phyloP scores from a whole-genome alignment of 768 basidiomycete species.

The Pisolithus microcarpus region DNA sequence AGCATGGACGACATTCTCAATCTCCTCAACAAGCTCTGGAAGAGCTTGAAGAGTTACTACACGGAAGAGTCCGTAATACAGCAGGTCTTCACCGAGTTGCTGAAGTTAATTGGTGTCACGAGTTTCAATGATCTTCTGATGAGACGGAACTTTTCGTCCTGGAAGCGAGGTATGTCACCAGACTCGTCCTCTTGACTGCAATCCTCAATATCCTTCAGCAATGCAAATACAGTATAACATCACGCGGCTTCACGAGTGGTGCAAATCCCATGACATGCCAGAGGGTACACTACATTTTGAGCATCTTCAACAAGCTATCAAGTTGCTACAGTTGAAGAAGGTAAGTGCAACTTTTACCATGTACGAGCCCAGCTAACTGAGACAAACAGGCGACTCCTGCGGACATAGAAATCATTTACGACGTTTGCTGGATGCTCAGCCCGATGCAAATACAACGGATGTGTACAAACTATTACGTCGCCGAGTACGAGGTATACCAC shows the following conservation, averaged over 20 bases:
- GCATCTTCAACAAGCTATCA: conserved; percentile 99
- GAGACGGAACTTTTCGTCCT: conserved; percentile 98
- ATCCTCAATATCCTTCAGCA: conserved; percentile 41
- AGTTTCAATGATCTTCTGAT: conserved; percentile 98
- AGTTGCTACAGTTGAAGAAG: conserved; percentile 96
- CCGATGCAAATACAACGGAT: conserved; percentile 99
- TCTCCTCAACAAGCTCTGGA: conserved; percentile 96
- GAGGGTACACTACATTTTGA: conserved; percentile 96
- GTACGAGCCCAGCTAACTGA: conserved; percentile 7
- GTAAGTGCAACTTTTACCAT: conserved; percentile 30
- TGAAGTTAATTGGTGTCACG: conserved; percentile 92
- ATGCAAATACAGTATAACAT: conserved; percentile 99
- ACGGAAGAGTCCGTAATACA: conserved; percentile 97
- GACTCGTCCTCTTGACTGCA: not conserved
- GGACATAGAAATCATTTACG: conserved; percentile 98
- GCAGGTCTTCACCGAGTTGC: conserved; percentile 89
- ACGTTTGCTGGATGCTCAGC: conserved; percentile 99
- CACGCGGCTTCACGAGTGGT: conserved; percentile 97
- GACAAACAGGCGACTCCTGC: conserved; percentile 69
- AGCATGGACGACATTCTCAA: conserved; percentile 98
- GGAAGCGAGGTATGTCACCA: conserved; percentile 82
- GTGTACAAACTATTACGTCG: conserved; percentile 98
- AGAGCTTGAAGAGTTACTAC: conserved; percentile 96
- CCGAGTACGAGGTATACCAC: conserved; percentile 85
- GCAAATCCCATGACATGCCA: conserved; percentile 99